A percentile compares a stretch with the other conserved stretches of the same genome.
Evolutionary conservation across 2,329 filamentous ascomycete genomes (phyloP).

Genomic region (Uncinocarpus reesii): DNA sequence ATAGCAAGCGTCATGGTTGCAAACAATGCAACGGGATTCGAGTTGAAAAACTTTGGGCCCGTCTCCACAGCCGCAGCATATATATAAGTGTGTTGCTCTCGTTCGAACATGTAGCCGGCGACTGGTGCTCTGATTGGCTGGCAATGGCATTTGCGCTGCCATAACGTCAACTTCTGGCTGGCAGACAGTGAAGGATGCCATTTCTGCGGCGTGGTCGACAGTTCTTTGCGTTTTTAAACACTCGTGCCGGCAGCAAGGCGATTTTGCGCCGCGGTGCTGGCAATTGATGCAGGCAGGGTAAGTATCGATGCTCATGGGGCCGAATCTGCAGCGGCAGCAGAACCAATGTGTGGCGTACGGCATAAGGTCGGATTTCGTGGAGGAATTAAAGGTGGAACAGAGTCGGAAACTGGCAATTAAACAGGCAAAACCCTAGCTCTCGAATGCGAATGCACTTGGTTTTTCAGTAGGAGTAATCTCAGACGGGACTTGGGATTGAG

Average conservation of each 20-base stretch:
- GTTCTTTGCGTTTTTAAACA: constrained; percentile 13
- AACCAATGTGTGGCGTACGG: constrained; percentile 25
- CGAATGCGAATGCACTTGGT: background rate
- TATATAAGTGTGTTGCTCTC: constrained; percentile 25
- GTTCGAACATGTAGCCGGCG: background rate
- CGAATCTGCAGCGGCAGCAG: constrained; percentile 28
- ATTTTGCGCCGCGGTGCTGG: constrained; percentile 14
- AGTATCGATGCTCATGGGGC: constrained; percentile 23
- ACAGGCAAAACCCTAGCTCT: background rate
- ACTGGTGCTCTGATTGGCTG: background rate
- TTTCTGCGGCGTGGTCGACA: background rate
- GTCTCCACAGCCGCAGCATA: constrained; percentile 33
- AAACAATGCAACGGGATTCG: constrained; percentile 27
- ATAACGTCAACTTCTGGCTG: background rate
- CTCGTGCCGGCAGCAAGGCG: constrained; percentile 20
- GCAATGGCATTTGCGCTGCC: background rate
- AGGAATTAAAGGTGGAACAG: background rate
- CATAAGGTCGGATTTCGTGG: constrained; percentile 11
- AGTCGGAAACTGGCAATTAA: background rate
- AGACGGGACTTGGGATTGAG: background rate
- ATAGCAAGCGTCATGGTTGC: constrained; percentile 26
- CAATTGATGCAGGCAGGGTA: constrained; percentile 25
- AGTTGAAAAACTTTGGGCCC: constrained; percentile 31
- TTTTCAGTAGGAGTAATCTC: background rate
- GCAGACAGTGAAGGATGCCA: constrained; percentile 1